A percentile compares a stretch with the other conserved stretches of the same genome.
phyloP scores from a whole-genome alignment of 148 eudicot species.

The Rhododendron mucronatum region DNA sequence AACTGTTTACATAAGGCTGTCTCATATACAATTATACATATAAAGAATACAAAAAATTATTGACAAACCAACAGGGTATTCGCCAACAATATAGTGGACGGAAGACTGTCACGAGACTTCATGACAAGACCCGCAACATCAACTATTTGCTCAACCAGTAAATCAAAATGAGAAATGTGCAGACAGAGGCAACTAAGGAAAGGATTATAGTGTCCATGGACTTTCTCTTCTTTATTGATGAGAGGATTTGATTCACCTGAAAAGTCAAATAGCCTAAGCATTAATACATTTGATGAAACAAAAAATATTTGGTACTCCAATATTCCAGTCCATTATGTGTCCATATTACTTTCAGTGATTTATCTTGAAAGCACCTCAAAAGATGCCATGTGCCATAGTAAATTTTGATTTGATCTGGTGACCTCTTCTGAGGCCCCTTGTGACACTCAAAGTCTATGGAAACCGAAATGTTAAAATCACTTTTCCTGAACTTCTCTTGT shows the following conservation, averaged over 20 bases:
- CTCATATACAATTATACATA: neutral
- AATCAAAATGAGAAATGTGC: conserved; percentile 91
- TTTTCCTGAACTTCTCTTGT: neutral
- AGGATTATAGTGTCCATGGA: conserved; percentile 97
- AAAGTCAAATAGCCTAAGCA: conserved; percentile 7
- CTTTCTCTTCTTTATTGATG: conserved; percentile 94
- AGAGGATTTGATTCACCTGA: conserved; percentile 86
- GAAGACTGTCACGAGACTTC: neutral
- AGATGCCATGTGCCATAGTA: neutral
- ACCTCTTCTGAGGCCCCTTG: neutral
- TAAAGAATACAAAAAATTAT: conserved; percentile 8
- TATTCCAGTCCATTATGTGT: neutral
- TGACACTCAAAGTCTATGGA: neutral
- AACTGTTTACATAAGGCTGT: neutral
- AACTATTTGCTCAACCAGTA: conserved; percentile 83
- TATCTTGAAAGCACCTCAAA: neutral
- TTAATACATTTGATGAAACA: neutral
- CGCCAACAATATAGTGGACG: neutral
- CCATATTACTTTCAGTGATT: neutral
- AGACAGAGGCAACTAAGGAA: conserved; percentile 88
- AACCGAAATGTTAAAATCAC: neutral
- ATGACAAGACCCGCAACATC: neutral
- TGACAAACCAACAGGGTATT: neutral
- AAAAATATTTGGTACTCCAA: neutral
- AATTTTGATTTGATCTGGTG: neutral